phyloP scores from a whole-genome alignment of 2,329 filamentous ascomycete genomes.

The Cercospora sojina region DNA sequence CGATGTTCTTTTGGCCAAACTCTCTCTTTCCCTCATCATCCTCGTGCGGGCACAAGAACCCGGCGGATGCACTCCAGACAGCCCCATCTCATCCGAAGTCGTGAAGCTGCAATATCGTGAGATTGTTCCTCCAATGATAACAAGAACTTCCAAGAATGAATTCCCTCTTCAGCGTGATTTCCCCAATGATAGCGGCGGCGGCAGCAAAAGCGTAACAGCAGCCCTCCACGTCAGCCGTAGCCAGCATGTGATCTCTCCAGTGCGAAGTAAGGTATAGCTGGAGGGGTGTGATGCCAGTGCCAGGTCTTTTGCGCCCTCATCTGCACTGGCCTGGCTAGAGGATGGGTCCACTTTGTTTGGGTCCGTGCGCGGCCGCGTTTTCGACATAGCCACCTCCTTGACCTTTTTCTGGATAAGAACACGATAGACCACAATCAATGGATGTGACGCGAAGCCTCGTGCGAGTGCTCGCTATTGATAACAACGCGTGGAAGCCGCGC shows the following conservation, averaged over 20 bases:
- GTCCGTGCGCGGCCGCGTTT: neutral
- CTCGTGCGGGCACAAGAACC: neutral
- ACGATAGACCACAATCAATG: neutral
- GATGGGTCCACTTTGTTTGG: neutral
- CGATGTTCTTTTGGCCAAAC: neutral
- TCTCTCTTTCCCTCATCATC: neutral
- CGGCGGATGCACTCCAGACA: neutral
- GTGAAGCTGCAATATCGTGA: neutral
- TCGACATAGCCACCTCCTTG: constrained; percentile 9
- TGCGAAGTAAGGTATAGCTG: neutral
- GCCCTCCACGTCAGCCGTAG: neutral
- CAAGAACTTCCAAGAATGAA: neutral
- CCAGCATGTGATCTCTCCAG: neutral
- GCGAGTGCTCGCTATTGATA: neutral
- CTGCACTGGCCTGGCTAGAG: neutral
- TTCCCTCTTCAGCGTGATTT: neutral
- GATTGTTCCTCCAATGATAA: neutral
- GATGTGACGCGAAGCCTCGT: neutral
- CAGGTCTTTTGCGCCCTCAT: constrained; percentile 11
- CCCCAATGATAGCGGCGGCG: neutral
- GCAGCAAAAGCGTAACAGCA: neutral
- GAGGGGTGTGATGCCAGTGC: neutral
- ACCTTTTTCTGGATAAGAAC: neutral
- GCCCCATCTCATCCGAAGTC: neutral
- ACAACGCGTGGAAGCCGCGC: neutral